Evolutionary conservation across 495 filamentous ascomycete species (phyloP).

Genomic region (Penicillium simplicissimum): DNA sequence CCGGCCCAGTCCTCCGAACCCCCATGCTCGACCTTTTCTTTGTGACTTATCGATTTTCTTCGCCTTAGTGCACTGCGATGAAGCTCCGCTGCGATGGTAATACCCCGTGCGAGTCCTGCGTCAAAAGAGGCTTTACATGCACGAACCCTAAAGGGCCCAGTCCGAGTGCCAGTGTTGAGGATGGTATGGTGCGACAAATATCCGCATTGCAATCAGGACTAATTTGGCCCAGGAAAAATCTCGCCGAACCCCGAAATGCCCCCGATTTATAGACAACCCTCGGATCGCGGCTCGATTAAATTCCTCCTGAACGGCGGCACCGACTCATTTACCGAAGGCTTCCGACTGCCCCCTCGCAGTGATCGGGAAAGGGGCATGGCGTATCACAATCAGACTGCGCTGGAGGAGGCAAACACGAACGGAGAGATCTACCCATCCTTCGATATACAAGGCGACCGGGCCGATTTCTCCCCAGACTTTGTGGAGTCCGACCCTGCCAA

Average conservation of each 20-base stretch:
- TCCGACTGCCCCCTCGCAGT: conserved; percentile 43
- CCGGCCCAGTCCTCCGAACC: neutral
- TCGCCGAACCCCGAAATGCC: conserved; percentile 13
- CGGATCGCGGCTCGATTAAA: conserved; percentile 49
- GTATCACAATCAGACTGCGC: conserved; percentile 33
- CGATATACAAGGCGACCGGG: conserved; percentile 16
- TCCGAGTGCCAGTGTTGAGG: conserved; percentile 13
- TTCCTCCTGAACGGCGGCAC: conserved; percentile 50
- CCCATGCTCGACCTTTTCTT: neutral
- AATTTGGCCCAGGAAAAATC: conserved; percentile 16
- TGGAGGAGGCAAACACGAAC: conserved; percentile 25
- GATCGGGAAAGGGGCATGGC: conserved; percentile 40
- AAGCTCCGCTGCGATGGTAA: conserved; percentile 53
- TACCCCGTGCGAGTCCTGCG: conserved; percentile 49
- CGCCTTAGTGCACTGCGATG: conserved; percentile 49
- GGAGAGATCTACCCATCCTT: conserved; percentile 21
- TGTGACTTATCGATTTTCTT: neutral
- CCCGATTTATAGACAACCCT: conserved; percentile 29
- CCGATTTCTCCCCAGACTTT: conserved; percentile 25
- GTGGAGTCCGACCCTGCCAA: conserved; percentile 28
- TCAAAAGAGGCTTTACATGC: conserved; percentile 45
- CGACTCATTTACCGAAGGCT: conserved; percentile 48
- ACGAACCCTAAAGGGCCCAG: conserved; percentile 29
- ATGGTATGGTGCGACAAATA: conserved; percentile 19
- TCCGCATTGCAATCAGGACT: neutral